Conservation (phyloP, 495 filamentous ascomycete species). For the Baudoinia panamericana region DNA sequence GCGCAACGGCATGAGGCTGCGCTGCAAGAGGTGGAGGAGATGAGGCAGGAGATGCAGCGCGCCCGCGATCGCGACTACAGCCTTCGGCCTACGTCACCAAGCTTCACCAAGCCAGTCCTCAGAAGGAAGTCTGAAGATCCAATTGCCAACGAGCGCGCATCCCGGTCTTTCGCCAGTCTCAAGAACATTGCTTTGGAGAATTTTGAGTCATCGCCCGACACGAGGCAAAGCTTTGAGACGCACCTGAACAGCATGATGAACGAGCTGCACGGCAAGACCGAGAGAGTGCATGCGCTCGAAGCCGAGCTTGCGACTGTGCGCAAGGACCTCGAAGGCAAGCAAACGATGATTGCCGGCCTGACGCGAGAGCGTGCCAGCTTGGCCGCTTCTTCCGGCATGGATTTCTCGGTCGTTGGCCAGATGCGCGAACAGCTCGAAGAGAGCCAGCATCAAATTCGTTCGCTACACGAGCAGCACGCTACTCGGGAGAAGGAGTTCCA, state of each 20-base stretch:
- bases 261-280: conserved; percentile 73
- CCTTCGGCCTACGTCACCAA: conserved; percentile 44
- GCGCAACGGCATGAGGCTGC: conserved; percentile 70
- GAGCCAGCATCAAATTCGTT: conserved; percentile 65
- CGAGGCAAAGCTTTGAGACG: conserved; percentile 82
- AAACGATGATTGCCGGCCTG: conserved; percentile 83
- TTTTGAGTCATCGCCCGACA: conserved; percentile 67
- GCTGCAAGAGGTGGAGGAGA: conserved; percentile 71
- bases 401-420: conserved; percentile 80
- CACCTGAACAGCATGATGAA: conserved; percentile 88
- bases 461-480: conserved; percentile 58
- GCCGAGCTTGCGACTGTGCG: conserved; percentile 69
- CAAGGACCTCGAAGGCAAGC: conserved; percentile 93
- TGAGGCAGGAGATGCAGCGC: conserved; percentile 74
- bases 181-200: conserved; percentile 77
- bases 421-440: conserved; percentile 78
- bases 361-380: conserved; percentile 83
- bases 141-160: conserved; percentile 79
- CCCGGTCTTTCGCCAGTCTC: conserved; percentile 79
- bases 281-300: conserved; percentile 80
- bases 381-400: conserved; percentile 59
- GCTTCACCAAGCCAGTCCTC: conserved; percentile 51
- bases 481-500: conserved; percentile 60
- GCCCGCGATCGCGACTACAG: conserved; percentile 42
- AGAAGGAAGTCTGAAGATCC: conserved; percentile 88